A percentile compares a stretch with the other conserved stretches of the same genome.
Conservation (phyloP, 805 yeast genomes). For the Lipomyces mesembrius region DNA sequence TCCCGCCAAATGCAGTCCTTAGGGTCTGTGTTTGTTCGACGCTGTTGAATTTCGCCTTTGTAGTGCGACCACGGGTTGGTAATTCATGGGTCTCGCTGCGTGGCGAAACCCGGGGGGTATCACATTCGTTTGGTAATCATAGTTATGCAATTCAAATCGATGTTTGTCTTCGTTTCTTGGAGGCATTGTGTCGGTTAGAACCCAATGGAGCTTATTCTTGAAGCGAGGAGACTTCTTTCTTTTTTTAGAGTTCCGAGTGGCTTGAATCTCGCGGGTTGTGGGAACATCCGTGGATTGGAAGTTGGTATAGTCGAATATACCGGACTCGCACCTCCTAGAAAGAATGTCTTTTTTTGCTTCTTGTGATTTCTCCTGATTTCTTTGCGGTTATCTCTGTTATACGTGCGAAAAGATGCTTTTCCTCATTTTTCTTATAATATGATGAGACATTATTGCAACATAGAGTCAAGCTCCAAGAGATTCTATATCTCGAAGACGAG, state of each 20-base stretch:
- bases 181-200: constrained; percentile 32
- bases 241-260: constrained; percentile 26
- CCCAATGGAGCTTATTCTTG: constrained; percentile 48
- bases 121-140: constrained; percentile 24
- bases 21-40: neutral
- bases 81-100: neutral
- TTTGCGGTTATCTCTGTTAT: neutral
- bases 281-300: neutral
- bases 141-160: constrained; percentile 45
- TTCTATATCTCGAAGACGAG: constrained; percentile 29
- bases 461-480: constrained; percentile 48
- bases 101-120: neutral
- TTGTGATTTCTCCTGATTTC: neutral
- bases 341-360: neutral
- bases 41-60: neutral
- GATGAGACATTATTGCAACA: constrained; percentile 42
- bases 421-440: constrained; percentile 20
- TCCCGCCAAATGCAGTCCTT: constrained; percentile 1
- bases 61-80: neutral
- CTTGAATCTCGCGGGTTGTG: constrained; percentile 6
- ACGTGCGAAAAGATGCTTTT: neutral
- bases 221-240: constrained; percentile 33
- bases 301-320: constrained; percentile 41
- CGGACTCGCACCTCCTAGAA: constrained; percentile 22
- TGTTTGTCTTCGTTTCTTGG: neutral